A percentile compares a stretch with the other conserved stretches of the same genome.
phyloP scores from a whole-genome alignment of 164 flowering plant species.

The Warburgia ugandensis region DNA sequence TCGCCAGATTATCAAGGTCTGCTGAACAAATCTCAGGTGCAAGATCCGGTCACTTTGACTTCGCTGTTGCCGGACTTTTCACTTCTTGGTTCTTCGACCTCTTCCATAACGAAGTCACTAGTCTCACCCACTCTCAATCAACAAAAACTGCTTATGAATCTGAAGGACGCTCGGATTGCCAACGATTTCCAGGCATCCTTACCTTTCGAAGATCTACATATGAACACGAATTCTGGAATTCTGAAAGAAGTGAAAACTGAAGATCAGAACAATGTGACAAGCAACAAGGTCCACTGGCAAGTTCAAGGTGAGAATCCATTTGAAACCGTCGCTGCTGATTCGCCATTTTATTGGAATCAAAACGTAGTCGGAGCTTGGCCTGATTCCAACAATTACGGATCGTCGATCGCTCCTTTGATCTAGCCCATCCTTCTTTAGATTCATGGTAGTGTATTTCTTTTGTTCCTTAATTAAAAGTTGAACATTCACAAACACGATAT shows the following conservation, averaged over 20 bases:
- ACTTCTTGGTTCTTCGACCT: conserved; percentile 33
- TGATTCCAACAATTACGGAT: conserved; percentile 21
- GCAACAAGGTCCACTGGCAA: conserved; percentile 13
- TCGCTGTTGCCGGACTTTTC: conserved; percentile 33
- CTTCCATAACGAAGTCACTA: conserved; percentile 30
- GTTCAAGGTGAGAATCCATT: conserved; percentile 26
- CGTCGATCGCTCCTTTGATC: conserved; percentile 23
- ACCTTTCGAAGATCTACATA: conserved; percentile 34
- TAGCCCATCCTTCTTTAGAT: conserved; percentile 6
- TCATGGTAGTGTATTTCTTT: conserved; percentile 3
- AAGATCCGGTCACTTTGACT: conserved; percentile 25
- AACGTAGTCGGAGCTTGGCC: conserved; percentile 17
- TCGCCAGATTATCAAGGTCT: too few relatives aligned
- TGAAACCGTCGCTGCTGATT: conserved; percentile 34
- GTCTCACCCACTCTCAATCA: conserved; percentile 32
- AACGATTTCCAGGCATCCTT: conserved; percentile 23
- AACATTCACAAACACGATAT: neutral
- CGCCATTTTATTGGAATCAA: conserved; percentile 42
- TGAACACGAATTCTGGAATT: conserved; percentile 4
- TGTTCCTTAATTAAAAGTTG: neutral
- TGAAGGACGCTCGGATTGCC: conserved; percentile 16
- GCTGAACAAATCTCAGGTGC: too few relatives aligned
- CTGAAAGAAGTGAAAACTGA: conserved; percentile 38
- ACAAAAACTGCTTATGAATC: conserved; percentile 11
- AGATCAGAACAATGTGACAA: conserved; percentile 17